phyloP scores from a whole-genome alignment of 2,329 filamentous ascomycete genomes.

The Diaporthe eres region DNA sequence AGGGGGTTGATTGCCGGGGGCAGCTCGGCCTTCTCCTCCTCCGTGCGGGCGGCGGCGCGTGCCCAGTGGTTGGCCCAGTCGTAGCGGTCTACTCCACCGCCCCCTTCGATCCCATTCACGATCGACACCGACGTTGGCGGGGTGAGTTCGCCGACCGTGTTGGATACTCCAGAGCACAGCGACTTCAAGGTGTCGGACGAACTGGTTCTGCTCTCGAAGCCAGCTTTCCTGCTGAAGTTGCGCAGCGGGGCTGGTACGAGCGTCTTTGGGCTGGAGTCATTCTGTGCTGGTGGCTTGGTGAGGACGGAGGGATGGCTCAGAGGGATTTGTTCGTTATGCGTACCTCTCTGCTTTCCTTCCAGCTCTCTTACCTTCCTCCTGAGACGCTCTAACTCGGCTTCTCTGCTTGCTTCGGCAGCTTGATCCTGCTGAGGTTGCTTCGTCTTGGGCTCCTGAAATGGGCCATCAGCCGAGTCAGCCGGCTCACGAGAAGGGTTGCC shows the following conservation, averaged over 20 bases:
- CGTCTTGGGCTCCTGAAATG: no score
- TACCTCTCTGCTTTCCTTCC: background rate
- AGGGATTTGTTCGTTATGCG: background rate
- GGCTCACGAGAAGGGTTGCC: no score
- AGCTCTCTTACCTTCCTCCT: background rate
- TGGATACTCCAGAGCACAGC: background rate
- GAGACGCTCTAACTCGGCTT: constrained; percentile 5
- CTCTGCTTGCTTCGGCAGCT: background rate
- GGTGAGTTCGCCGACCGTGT: no score
- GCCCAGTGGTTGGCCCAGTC: constrained; percentile 16
- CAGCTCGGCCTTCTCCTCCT: background rate
- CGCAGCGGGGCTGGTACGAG: background rate
- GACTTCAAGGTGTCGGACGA: background rate
- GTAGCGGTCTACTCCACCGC: background rate
- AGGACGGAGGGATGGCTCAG: background rate
- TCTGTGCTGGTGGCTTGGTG: background rate
- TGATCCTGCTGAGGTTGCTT: background rate
- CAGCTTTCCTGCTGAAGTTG: no score
- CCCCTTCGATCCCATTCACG: no score
- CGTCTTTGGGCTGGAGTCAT: background rate
- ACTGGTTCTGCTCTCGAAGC: background rate
- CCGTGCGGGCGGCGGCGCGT: background rate
- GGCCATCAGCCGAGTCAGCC: no score
- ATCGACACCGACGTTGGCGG: background rate
- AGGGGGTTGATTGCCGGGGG: background rate